These are phyloP conservation scores for Coemansia reversa DNA, from an alignment of 192 early-diverging fungal species.

Conservation along the genomic window DNA sequence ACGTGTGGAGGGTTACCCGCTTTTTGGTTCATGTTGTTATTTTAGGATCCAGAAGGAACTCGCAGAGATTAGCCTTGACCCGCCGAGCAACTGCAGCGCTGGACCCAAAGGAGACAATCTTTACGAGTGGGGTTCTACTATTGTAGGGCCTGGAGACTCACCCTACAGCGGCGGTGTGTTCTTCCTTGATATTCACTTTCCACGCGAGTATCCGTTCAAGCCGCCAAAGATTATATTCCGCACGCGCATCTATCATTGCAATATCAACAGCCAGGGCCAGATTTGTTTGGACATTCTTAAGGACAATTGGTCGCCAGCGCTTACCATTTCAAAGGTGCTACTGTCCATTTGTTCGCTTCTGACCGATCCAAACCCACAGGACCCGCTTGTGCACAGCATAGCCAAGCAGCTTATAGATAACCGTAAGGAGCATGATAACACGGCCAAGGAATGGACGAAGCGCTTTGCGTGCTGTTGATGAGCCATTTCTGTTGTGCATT, in stretches of 20 bases:
- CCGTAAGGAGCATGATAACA: conserved; percentile 82
- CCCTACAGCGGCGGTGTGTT: conserved; percentile 92
- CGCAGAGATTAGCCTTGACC: conserved; percentile 93
- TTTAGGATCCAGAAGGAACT: conserved; percentile 94
- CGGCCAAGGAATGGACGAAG: conserved; percentile 92
- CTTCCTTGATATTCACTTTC: conserved; percentile 90
- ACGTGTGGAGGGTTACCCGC: too few species aligned
- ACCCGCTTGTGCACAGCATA: conserved; percentile 89
- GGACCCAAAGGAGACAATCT: conserved; percentile 95
- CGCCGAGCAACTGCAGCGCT: conserved; percentile 91
- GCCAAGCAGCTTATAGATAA: conserved; percentile 84
- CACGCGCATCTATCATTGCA: conserved; percentile 97
- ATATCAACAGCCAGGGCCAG: conserved; percentile 86
- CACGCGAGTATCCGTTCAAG: conserved; percentile 94
- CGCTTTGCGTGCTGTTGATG: conserved; percentile 61
- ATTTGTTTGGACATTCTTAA: conserved; percentile 96
- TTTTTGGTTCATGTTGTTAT: conserved; percentile 8
- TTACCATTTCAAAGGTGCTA: conserved; percentile 94
- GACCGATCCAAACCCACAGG: conserved; percentile 93
- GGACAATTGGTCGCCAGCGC: conserved; percentile 95
- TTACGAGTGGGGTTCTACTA: conserved; percentile 95
- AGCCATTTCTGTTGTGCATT: neutral
- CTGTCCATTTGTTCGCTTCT: conserved; percentile 91
- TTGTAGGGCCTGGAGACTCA: conserved; percentile 83
- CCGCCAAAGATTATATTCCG: conserved; percentile 92